phyloP scores from a whole-genome alignment of 2,329 filamentous ascomycete genomes.

The Pestalotiopsis sp. region DNA sequence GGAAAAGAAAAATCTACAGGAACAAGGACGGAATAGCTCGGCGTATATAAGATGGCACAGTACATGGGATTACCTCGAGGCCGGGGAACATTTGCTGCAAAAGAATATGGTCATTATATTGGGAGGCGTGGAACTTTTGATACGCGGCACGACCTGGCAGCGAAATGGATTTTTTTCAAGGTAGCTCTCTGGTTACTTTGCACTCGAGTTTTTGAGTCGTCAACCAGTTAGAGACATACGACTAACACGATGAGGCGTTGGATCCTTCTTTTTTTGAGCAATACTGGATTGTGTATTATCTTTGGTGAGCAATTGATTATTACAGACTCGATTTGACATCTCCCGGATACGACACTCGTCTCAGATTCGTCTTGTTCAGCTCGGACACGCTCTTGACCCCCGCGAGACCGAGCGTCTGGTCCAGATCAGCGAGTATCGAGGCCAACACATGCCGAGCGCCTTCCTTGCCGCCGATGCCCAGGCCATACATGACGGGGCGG shows the following conservation, averaged over 20 bases:
- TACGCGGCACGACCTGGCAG: neutral
- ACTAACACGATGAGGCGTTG: neutral
- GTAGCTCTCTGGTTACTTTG: neutral
- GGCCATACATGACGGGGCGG: slow-evolving; percentile 56
- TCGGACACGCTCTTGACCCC: slow-evolving; percentile 49
- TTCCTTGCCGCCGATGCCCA: slow-evolving; percentile 51
- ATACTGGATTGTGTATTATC: neutral
- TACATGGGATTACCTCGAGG: neutral
- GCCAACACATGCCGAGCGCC: slow-evolving; percentile 52
- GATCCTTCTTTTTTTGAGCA: neutral
- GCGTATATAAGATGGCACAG: slow-evolving; percentile 3
- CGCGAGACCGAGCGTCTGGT: slow-evolving; percentile 57
- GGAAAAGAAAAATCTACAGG: neutral
- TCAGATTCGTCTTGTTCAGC: slow-evolving; percentile 36
- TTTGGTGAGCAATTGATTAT: neutral
- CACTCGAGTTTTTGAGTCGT: neutral
- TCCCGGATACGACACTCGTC: slow-evolving; percentile 34
- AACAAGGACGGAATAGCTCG: neutral
- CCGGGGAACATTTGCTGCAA: neutral
- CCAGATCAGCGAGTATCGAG: slow-evolving; percentile 54
- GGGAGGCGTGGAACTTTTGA: neutral
- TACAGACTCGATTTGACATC: slow-evolving; percentile 36
- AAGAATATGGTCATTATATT: neutral
- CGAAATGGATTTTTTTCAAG: neutral
- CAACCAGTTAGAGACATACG: neutral